These are phyloP conservation scores for Cryptomeria japonica DNA, from an alignment of 75 land plant species.

Conservation along the genomic window DNA sequence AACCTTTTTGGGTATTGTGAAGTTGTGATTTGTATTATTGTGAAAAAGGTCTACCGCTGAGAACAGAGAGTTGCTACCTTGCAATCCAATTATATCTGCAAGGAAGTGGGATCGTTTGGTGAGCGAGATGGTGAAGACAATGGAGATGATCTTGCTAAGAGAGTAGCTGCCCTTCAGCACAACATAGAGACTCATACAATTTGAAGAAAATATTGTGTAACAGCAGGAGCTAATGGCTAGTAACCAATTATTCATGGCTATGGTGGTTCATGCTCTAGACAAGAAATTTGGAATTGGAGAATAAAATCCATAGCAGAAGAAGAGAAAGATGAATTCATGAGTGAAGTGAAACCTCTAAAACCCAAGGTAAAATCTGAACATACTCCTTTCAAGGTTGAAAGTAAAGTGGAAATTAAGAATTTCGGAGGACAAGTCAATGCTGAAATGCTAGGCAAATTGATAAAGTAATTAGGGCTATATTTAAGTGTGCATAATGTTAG, in stretches of 20 bases:
- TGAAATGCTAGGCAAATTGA: background rate
- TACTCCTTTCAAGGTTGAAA: background rate
- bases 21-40: background rate
- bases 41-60: background rate
- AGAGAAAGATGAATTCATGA: background rate
- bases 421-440: background rate
- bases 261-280: background rate
- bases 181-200: background rate
- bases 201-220: background rate
- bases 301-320: background rate
- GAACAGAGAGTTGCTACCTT: background rate
- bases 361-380: too few species aligned
- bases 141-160: background rate
- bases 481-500: background rate
- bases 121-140: background rate
- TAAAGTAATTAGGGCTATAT: background rate
- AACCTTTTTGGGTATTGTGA: background rate
- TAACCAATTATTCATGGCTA: background rate
- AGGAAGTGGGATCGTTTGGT: background rate
- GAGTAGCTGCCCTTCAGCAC: background rate
- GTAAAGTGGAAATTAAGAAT: too few species aligned
- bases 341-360: background rate
- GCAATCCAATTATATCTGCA: background rate
- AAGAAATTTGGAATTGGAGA: background rate
- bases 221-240: background rate